Percentiles rank a stretch among this genome's conserved stretches.
Evolutionary conservation across 2,329 filamentous ascomycete genomes (phyloP).

Genomic region (Pseudopithomyces maydicus): DNA sequence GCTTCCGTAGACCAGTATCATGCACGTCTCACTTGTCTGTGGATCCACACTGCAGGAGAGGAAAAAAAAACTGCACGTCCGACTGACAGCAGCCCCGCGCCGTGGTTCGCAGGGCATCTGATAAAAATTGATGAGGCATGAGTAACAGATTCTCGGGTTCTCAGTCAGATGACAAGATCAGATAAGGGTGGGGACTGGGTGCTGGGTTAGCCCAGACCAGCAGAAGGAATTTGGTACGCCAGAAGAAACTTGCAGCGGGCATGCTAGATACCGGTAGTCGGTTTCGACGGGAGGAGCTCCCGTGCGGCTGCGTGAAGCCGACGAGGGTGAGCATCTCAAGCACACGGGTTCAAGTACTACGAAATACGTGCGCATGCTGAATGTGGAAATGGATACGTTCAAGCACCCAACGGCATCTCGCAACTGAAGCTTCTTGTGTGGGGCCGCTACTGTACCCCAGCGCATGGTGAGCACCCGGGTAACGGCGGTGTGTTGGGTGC

Average conservation of each 20-base stretch:
- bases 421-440: not conserved
- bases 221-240: not conserved
- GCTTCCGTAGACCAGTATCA: no score
- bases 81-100: not conserved
- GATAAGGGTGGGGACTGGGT: slow-evolving; percentile 3
- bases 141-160: not conserved
- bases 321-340: no score
- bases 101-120: not conserved
- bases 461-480: not conserved
- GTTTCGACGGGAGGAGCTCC: no score
- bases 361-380: not conserved
- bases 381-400: not conserved
- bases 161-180: not conserved
- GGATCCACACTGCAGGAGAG: no score
- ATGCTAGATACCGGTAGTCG: no score
- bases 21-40: no score
- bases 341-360: no score
- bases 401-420: not conserved
- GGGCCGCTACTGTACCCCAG: slow-evolving; percentile 6
- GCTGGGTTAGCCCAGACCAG: not conserved
- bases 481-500: no score
- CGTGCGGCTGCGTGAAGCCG: no score
- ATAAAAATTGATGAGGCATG: not conserved
- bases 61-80: no score
- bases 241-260: slow-evolving; percentile 1